phyloP scores from a whole-genome alignment of 2,329 filamentous ascomycete species.

The Cryphonectria carpinicola region DNA sequence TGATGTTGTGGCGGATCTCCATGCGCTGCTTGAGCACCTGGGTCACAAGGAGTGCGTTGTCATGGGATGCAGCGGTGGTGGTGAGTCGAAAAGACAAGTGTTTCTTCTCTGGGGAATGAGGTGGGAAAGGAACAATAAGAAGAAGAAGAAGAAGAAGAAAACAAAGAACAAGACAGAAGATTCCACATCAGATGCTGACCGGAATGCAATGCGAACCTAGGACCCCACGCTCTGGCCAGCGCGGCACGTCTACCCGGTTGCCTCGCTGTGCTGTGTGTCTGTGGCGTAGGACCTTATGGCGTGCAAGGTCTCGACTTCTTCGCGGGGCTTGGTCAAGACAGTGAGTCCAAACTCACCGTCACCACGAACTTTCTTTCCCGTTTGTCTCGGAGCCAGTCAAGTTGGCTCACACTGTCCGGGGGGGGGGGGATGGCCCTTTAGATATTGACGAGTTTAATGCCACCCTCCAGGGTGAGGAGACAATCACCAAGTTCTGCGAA shows the following conservation, averaged over 20 bases:
- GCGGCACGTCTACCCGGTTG: slow-evolving; percentile 25
- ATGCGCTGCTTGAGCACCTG: slow-evolving; percentile 25
- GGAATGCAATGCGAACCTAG: not conserved
- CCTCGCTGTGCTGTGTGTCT: slow-evolving; percentile 17
- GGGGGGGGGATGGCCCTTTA: not conserved
- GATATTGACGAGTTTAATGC: slow-evolving; percentile 20
- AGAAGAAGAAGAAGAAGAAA: too few species aligned
- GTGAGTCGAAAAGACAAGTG: not conserved
- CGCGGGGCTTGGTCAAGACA: slow-evolving; percentile 18
- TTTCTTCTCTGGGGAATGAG: not conserved
- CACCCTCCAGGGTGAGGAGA: slow-evolving; percentile 20
- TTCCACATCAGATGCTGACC: not conserved
- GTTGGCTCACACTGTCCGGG: not conserved
- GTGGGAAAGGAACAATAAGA: too few species aligned
- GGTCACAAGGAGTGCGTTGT: slow-evolving; percentile 24
- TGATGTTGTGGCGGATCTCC: slow-evolving; percentile 20
- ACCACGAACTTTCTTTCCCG: not conserved
- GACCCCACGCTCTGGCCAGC: slow-evolving; percentile 24
- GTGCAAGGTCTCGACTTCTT: slow-evolving; percentile 23
- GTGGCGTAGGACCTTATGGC: slow-evolving; percentile 12
- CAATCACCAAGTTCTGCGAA: slow-evolving; percentile 11
- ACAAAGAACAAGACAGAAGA: too few species aligned
- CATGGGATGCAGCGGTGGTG: slow-evolving; percentile 25
- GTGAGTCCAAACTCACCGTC: slow-evolving; percentile 6
- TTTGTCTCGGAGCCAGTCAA: too few species aligned